Percentiles rank a stretch among this genome's conserved stretches.
phyloP scores from a whole-genome alignment of 169 alveolate genomes.

The Plasmodium vinckei region DNA sequence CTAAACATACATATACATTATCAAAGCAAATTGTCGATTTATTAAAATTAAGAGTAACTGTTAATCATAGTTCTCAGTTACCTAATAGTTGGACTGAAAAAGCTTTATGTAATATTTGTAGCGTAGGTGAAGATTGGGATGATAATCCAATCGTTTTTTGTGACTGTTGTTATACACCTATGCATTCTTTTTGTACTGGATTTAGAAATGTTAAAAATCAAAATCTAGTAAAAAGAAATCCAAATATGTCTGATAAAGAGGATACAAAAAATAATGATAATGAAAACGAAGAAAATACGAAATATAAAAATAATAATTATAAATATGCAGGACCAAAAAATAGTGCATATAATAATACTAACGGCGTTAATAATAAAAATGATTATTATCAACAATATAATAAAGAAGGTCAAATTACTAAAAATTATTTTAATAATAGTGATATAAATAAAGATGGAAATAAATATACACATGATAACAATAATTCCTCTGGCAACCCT shows the following conservation, averaged over 20 bases:
- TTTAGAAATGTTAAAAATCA: slow-evolving; percentile 52
- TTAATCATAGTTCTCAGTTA: slow-evolving; percentile 79
- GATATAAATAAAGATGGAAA: not conserved
- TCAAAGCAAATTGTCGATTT: slow-evolving; percentile 83
- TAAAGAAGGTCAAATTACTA: too few relatives aligned
- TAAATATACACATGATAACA: too few relatives aligned
- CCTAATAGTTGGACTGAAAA: slow-evolving; percentile 87
- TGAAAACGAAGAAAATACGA: not conserved
- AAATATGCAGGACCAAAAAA: too few relatives aligned
- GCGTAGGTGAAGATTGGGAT: slow-evolving; percentile 88
- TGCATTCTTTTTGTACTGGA: slow-evolving; percentile 80
- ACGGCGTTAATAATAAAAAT: not conserved
- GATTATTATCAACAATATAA: too few relatives aligned
- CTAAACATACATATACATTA: slow-evolving; percentile 83
- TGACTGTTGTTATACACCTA: slow-evolving; percentile 87
- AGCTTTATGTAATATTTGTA: slow-evolving; percentile 86
- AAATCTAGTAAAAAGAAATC: slow-evolving; percentile 22
- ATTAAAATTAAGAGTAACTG: slow-evolving; percentile 77
- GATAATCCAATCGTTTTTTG: slow-evolving; percentile 87
- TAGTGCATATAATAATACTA: not conserved
- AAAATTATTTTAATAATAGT: not conserved
- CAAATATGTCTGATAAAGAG: slow-evolving; percentile 8
- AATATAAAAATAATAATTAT: too few relatives aligned
- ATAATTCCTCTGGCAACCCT: not conserved
- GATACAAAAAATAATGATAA: slow-evolving; percentile 2